Evolutionary conservation across 331 rosid species (phyloP).

Genomic region (Cydonia oblonga): DNA sequence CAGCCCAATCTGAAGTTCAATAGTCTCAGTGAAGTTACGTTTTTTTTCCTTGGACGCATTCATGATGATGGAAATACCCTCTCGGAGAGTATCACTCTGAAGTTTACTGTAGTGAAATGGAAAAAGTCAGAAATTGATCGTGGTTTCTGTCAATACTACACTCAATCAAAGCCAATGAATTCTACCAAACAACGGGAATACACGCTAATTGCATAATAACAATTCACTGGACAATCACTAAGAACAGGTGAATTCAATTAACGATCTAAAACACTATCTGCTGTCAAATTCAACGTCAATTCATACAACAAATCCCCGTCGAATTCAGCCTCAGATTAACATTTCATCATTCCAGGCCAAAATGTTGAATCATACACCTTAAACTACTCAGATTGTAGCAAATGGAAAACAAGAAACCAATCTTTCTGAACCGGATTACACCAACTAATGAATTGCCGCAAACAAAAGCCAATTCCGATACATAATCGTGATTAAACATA

Average conservation of each 20-base stretch:
- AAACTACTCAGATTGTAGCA: background rate
- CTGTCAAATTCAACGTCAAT: background rate
- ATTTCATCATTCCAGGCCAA: background rate
- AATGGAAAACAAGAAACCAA: background rate
- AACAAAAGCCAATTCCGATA: background rate
- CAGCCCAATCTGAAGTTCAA: background rate
- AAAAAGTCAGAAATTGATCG: background rate
- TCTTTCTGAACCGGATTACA: background rate
- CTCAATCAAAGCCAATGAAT: background rate
- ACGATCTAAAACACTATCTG: background rate
- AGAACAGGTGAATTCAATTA: background rate
- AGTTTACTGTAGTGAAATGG: background rate
- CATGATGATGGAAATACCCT: background rate
- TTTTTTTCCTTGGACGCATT: background rate
- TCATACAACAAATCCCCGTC: background rate
- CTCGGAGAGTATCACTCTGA: background rate
- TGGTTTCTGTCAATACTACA: too few relatives aligned
- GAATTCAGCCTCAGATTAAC: background rate
- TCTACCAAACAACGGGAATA: background rate
- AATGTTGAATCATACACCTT: background rate
- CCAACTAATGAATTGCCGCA: background rate
- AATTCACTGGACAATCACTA: background rate
- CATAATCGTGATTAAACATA: background rate
- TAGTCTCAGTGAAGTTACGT: background rate
- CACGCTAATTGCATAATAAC: background rate